A percentile compares a stretch with the other conserved stretches of the same genome.
phyloP scores from a whole-genome alignment of 495 filamentous ascomycete genomes.

The Penicillium crystallinum region DNA sequence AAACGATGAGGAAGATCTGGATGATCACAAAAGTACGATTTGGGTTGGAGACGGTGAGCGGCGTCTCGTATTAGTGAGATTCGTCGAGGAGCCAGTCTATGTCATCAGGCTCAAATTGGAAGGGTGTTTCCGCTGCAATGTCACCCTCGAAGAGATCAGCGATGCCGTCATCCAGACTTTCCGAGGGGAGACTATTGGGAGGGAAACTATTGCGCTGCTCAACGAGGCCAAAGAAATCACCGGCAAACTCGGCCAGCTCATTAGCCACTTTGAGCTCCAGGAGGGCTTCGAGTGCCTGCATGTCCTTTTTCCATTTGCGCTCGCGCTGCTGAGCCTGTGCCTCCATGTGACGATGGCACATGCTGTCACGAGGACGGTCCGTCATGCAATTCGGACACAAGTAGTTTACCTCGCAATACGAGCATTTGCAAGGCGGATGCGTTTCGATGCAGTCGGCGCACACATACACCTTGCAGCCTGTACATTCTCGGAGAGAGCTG shows the following conservation, averaged over 20 bases:
- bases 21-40: not conserved
- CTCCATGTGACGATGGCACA: conserved; percentile 41
- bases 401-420: conserved; percentile 49
- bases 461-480: conserved; percentile 50
- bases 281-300: conserved; percentile 39
- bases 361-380: conserved; percentile 35
- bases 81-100: conserved; percentile 1
- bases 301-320: conserved; percentile 42
- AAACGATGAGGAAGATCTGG: not conserved
- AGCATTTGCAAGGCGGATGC: conserved; percentile 49
- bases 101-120: conserved; percentile 2
- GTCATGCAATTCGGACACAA: conserved; percentile 50
- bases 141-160: conserved; percentile 2
- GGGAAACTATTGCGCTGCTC: conserved; percentile 9
- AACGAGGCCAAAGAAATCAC: conserved; percentile 38
- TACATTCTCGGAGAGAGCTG: conserved; percentile 47
- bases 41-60: not conserved
- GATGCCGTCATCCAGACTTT: conserved; percentile 2
- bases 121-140: conserved; percentile 1
- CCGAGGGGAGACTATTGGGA: not conserved
- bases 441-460: conserved; percentile 48
- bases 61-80: not conserved
- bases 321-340: conserved; percentile 37
- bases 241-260: conserved; percentile 41
- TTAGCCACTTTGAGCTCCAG: conserved; percentile 42